These are phyloP conservation scores for Tremellales sp. DNA, from an alignment of 1,284 basidiomycete species.

Conservation along the genomic window DNA sequence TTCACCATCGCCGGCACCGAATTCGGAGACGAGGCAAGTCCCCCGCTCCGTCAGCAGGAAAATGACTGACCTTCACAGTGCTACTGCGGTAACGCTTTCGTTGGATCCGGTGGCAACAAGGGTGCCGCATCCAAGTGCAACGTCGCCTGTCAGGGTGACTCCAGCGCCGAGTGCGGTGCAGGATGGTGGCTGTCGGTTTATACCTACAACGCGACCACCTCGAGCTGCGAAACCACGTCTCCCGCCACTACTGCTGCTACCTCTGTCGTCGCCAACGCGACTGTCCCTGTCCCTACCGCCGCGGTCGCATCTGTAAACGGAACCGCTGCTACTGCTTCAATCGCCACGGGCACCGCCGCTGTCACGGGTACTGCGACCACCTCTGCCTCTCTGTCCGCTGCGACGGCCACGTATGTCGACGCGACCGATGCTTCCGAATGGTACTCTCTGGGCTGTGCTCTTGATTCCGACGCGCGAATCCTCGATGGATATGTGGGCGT, in stretches of 20 bases:
- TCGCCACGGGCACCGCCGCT: constrained; percentile 7
- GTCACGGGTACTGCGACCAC: constrained; percentile 10
- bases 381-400: constrained; percentile 17
- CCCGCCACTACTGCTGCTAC: constrained; percentile 12
- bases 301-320: constrained; percentile 4
- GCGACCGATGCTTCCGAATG: constrained; percentile 30
- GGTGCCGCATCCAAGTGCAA: constrained; percentile 26
- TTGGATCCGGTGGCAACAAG: constrained; percentile 27
- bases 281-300: constrained; percentile 7
- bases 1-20: constrained; percentile 44
- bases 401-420: constrained; percentile 15
- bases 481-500: constrained; percentile 15
- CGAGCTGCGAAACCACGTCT: constrained; percentile 11
- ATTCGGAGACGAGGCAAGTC: constrained; percentile 38
- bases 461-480: constrained; percentile 24
- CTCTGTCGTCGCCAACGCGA: constrained; percentile 8
- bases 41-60: not conserved
- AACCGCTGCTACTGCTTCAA: constrained; percentile 3
- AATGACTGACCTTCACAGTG: constrained; percentile 24
- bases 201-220: constrained; percentile 24
- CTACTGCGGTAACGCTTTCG: constrained; percentile 37
- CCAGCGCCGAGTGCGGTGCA: constrained; percentile 30
- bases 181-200: constrained; percentile 42
- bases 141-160: constrained; percentile 36
- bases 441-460: constrained; percentile 40